Evolutionary conservation across 176 grass and related monocot species (phyloP), one percentile per base, ranked within the genome.

Genomic region (Carex scoparia): DNA sequence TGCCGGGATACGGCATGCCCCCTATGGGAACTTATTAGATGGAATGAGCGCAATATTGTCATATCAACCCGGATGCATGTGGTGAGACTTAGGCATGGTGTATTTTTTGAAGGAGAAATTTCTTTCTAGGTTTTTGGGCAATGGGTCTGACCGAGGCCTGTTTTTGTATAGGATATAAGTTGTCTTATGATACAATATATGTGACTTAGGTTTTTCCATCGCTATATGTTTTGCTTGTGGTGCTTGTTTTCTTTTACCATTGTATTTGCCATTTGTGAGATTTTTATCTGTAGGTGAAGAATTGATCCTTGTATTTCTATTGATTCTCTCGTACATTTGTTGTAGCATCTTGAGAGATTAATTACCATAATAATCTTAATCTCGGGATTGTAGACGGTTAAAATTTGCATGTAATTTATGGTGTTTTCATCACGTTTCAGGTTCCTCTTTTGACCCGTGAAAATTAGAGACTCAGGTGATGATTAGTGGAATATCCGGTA

Each of bases 21-120:
- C 87, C 87, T 7, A 89, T 97, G 94, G 94, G 92, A 74, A 91
- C 84, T 73, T 94, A 97, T 32, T 97, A 58, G 89, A 84, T 32
- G 28, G 7, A 58, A 16, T 58, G 53, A 58, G 53, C 74, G 5
- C 13, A 78, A 15, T 15, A 33, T 56, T 56, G 30, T 58, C 6
- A 35, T 56, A 28, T 75, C 44, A 31, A 76, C 71, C 53, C 14
- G 19, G 51, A 54, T 56, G 49, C 51, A 7, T 77, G 6, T 31
- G 2, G 23, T 8, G 74, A 16, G 30, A 78, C 51, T 9, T 79
- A 58, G 74, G 74, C 51, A 58, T 58, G 28, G 28, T 10, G 7
- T 79, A 57, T 33, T 79, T 65, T 57, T 79, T 79, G 53, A 13
- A 78, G 74, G 8, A 79, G 28, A 79, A 32, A 78, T 33, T 37